Conservation (phyloP, 2,329 filamentous ascomycete species). For the Phaeosphaeria sp. region DNA sequence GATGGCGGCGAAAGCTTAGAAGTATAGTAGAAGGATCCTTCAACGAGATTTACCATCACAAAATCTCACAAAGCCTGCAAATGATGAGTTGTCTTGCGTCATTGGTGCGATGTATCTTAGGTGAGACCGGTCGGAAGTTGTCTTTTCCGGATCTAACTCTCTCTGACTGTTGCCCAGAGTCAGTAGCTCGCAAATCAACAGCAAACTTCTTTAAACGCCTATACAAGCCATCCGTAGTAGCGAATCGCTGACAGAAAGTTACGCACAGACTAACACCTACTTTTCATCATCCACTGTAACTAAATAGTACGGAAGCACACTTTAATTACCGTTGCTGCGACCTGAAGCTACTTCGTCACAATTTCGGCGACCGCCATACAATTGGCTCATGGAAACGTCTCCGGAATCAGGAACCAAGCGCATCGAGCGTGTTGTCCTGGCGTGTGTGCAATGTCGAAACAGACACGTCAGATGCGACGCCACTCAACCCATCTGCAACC, state of each 20-base stretch:
- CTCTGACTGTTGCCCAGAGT: conserved; percentile 2
- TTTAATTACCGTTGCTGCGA: not conserved
- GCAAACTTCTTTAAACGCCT: not conserved
- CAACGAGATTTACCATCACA: not conserved
- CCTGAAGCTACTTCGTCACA: not conserved
- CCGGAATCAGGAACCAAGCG: conserved; percentile 19
- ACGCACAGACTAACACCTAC: not conserved
- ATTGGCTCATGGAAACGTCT: conserved; percentile 21
- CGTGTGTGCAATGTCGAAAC: conserved; percentile 43
- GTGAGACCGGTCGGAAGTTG: not conserved
- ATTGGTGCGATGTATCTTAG: not conserved
- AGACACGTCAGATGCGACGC: conserved; percentile 46
- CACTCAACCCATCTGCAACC: conserved; percentile 37
- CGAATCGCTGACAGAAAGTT: not conserved
- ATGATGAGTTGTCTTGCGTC: not conserved
- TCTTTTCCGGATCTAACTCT: not conserved
- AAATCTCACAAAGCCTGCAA: not conserved
- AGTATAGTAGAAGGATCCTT: conserved; percentile 1
- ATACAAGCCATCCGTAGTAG: not conserved
- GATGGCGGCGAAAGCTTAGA: conserved; percentile 20
- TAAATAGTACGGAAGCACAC: too few species aligned
- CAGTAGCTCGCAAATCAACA: not conserved
- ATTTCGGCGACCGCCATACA: not conserved
- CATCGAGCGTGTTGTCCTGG: conserved; percentile 38
- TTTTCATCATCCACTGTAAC: too few species aligned